Conservation (phyloP, 306 rosid genomes). For the Lathyrus oleraceus region DNA sequence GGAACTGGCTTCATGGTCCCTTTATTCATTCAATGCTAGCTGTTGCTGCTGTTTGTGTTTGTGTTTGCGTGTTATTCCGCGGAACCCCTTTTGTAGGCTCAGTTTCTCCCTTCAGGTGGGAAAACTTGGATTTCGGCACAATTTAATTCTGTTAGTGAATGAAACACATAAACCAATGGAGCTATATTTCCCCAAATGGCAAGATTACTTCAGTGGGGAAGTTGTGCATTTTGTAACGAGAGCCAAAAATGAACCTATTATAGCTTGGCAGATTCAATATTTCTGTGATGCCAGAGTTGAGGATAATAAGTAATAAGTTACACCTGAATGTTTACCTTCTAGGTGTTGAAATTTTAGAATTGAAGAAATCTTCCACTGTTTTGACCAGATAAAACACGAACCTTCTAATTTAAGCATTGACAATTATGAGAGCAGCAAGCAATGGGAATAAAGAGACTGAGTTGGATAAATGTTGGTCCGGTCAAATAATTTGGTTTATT, state of each 20-base stretch:
- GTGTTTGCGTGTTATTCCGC: slow-evolving; percentile 84
- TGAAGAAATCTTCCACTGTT: slow-evolving; percentile 10
- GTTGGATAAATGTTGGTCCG: slow-evolving; percentile 13
- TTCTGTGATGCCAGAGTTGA: slow-evolving; percentile 20
- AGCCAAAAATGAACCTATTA: slow-evolving; percentile 34
- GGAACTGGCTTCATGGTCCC: slow-evolving; percentile 66
- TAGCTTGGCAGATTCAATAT: slow-evolving; percentile 4
- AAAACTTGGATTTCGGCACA: slow-evolving; percentile 70
- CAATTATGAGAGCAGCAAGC: slow-evolving; percentile 22
- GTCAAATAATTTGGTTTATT: slow-evolving; percentile 29
- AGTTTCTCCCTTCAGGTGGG: slow-evolving; percentile 84
- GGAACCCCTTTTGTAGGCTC: slow-evolving; percentile 73
- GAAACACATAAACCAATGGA: slow-evolving; percentile 5
- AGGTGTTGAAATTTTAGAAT: slow-evolving; percentile 33
- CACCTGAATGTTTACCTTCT: slow-evolving; percentile 26
- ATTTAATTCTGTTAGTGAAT: slow-evolving; percentile 40
- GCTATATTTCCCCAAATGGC: not conserved
- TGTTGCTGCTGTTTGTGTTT: slow-evolving; percentile 88
- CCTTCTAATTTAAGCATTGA: slow-evolving; percentile 20
- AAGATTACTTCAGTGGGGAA: slow-evolving; percentile 21
- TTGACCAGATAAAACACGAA: slow-evolving; percentile 4
- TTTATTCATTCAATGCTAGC: slow-evolving; percentile 82
- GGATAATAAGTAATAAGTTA: slow-evolving; percentile 12
- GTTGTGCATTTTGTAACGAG: slow-evolving; percentile 42
- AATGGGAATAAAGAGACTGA: slow-evolving; percentile 29